phyloP scores from a whole-genome alignment of 139 green algal genomes.

The Auxenochlorella protothecoides region DNA sequence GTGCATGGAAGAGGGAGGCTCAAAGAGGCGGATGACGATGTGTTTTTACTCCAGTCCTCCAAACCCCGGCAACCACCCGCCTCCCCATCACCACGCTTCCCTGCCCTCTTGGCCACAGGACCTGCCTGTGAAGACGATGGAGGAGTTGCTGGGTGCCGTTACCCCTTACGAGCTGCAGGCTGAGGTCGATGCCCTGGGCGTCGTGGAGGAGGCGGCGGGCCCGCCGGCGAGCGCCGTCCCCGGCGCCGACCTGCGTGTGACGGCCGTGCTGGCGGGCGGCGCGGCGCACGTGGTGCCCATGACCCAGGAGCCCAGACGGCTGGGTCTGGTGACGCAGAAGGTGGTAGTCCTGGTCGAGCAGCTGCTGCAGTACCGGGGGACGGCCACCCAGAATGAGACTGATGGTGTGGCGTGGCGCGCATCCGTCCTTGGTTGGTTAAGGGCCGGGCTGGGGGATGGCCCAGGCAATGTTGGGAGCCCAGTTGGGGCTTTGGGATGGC shows the following conservation, averaged over 20 bases:
- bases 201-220: not conserved
- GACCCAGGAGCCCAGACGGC: too few species aligned
- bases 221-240: not conserved
- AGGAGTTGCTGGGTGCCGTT: slow-evolving; percentile 2
- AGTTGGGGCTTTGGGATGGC: too few species aligned
- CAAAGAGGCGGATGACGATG: too few species aligned
- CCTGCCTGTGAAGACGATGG: slow-evolving; percentile 9
- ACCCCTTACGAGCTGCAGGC: slow-evolving; percentile 1
- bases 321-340: slow-evolving; percentile 21
- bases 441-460: too few species aligned
- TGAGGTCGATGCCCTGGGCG: not conserved
- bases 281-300: too few species aligned
- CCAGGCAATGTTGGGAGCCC: too few species aligned
- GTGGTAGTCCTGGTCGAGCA: slow-evolving; percentile 6
- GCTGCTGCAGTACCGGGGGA: slow-evolving; percentile 22
- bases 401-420: too few species aligned
- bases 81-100: not conserved
- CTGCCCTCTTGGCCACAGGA: slow-evolving; percentile 1
- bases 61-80: not conserved
- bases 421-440: too few species aligned
- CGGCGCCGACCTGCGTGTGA: not conserved
- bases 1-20: too few species aligned
- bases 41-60: too few species aligned
- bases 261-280: too few species aligned
- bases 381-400: too few species aligned